Evolutionary conservation across 345 rosid genomes (phyloP).

Genomic region (Ricinus communis): DNA sequence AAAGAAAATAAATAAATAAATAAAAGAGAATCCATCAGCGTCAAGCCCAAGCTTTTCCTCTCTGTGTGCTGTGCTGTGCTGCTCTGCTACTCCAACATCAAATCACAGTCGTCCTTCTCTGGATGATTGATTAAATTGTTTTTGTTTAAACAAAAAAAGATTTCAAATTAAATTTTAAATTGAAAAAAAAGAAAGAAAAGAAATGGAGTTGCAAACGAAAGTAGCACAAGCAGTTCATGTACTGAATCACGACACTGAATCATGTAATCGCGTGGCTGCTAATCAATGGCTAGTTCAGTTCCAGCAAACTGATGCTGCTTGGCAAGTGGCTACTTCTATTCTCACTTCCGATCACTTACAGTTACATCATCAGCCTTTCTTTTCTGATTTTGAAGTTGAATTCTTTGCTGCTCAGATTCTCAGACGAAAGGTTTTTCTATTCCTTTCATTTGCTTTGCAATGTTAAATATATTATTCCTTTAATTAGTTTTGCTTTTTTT

Average conservation of each 20-base stretch:
- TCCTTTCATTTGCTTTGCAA: background rate
- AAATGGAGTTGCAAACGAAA: slow-evolving; percentile 77
- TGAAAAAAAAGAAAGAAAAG: too few relatives aligned
- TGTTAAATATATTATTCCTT: too few relatives aligned
- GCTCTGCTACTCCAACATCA: background rate
- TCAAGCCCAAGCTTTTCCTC: background rate
- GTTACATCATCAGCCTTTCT: slow-evolving; percentile 24
- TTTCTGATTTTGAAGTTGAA: slow-evolving; percentile 68
- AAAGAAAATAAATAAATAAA: background rate
- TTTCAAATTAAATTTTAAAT: background rate
- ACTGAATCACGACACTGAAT: slow-evolving; percentile 81
- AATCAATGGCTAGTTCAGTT: slow-evolving; percentile 97
- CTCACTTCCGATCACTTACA: slow-evolving; percentile 65
- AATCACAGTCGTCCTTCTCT: slow-evolving; percentile 12
- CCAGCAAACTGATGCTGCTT: slow-evolving; percentile 83
- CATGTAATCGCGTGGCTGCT: slow-evolving; percentile 92
- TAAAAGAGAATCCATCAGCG: too few relatives aligned
- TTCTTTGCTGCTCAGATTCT: slow-evolving; percentile 98
- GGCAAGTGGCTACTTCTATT: slow-evolving; percentile 90
- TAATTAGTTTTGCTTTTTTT: background rate
- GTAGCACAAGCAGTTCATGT: slow-evolving; percentile 91
- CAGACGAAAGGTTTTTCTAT: slow-evolving; percentile 67
- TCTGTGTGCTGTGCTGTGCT: background rate
- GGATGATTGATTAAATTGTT: background rate
- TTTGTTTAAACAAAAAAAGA: too few relatives aligned